Conservation (phyloP, 345 rosid species). For the Capsella bursapastoris region DNA sequence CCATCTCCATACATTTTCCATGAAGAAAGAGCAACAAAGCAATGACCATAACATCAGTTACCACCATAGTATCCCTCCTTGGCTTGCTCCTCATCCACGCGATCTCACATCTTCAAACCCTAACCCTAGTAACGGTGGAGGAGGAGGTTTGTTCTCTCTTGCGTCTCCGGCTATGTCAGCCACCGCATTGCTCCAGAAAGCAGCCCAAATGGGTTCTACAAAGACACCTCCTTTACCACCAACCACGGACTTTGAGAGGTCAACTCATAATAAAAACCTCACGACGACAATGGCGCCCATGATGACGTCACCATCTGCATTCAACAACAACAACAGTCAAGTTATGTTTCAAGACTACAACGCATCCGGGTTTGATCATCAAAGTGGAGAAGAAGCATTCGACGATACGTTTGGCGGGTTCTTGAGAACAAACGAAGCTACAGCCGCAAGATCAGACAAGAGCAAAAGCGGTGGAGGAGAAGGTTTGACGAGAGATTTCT, state of each 20-base stretch:
- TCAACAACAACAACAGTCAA: conserved; percentile 37
- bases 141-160: conserved; percentile 42
- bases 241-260: conserved; percentile 36
- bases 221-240: conserved; percentile 49
- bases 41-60: conserved; percentile 32
- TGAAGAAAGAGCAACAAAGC: conserved; percentile 57
- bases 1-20: conserved; percentile 49
- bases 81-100: conserved; percentile 54
- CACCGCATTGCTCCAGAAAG: conserved; percentile 88
- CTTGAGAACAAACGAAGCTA: conserved; percentile 45
- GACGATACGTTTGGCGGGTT: conserved; percentile 56
- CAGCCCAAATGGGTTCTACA: conserved; percentile 85
- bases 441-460: conserved; percentile 28
- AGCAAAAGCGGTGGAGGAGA: conserved; percentile 47
- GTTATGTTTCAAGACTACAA: conserved; percentile 55
- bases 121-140: conserved; percentile 56
- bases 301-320: conserved; percentile 41
- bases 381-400: conserved; percentile 41
- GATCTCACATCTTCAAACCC: conserved; percentile 57
- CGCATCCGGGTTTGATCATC: conserved; percentile 48
- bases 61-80: conserved; percentile 53
- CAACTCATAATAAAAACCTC: conserved; percentile 37
- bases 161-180: conserved; percentile 78
- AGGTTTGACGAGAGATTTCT: conserved; percentile 85
- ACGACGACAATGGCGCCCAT: conserved; percentile 47